Conservation (phyloP, 257 asterid genomes). For the Anisodus acutangulus region DNA sequence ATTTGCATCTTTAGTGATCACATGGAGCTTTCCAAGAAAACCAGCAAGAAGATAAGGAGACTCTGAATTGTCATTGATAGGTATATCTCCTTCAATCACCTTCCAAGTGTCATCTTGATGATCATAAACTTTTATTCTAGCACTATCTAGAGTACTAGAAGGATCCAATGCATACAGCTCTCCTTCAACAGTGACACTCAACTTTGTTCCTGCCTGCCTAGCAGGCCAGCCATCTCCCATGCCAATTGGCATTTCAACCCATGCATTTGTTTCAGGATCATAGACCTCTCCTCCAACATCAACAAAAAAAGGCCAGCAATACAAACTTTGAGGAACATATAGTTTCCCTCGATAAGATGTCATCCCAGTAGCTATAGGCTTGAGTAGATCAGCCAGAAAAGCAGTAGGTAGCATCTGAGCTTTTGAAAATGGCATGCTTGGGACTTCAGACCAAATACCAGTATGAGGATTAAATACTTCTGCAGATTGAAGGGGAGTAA, state of each 20-base stretch:
- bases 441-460: conserved; percentile 76
- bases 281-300: conserved; percentile 97
- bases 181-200: conserved; percentile 81
- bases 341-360: conserved; percentile 78
- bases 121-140: conserved; percentile 85
- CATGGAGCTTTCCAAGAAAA: conserved; percentile 77
- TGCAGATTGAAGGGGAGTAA: conserved; percentile 84
- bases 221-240: conserved; percentile 99
- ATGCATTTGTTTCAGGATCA: conserved; percentile 79
- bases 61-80: conserved; percentile 69
- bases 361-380: conserved; percentile 96
- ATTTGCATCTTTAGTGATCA: conserved; percentile 72
- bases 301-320: conserved; percentile 92
- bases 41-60: conserved; percentile 84
- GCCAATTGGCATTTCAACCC: conserved; percentile 90
- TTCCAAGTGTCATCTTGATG: conserved; percentile 83
- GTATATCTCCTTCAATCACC: conserved; percentile 78
- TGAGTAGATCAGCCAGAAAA: conserved; percentile 82
- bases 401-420: conserved; percentile 88
- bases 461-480: conserved; percentile 83
- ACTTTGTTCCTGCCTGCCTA: conserved; percentile 83
- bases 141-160: conserved; percentile 67
- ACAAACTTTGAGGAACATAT: conserved; percentile 88
- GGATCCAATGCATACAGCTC: conserved; percentile 88
- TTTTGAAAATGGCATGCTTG: conserved; percentile 91